phyloP scores from a whole-genome alignment of 345 rosid species.

The Limnanthes douglasii region DNA sequence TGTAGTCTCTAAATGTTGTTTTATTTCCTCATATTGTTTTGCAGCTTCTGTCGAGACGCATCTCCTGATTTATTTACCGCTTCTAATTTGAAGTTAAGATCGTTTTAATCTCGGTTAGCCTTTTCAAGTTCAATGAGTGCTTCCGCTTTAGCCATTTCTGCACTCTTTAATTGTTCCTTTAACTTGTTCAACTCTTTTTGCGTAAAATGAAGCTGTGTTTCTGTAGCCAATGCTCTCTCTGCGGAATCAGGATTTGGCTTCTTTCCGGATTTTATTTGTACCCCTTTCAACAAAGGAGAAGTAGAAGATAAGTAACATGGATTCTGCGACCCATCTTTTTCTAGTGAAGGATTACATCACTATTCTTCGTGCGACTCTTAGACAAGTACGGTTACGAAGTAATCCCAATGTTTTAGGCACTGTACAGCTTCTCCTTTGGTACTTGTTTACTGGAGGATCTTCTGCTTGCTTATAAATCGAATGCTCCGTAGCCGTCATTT shows the following conservation, averaged over 20 bases:
- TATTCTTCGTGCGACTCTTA: conserved; percentile 26
- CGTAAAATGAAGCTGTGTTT: conserved; percentile 75
- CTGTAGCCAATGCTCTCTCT: conserved; percentile 74
- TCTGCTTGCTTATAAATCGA: no score
- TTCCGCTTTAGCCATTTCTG: conserved; percentile 52
- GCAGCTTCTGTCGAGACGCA: no score
- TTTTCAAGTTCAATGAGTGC: conserved; percentile 70
- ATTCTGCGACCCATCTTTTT: conserved; percentile 37
- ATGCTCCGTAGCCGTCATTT: no score
- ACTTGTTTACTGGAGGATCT: no score
- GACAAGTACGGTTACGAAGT: conserved; percentile 27
- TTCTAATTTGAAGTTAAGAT: conserved; percentile 43
- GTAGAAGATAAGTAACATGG: no score
- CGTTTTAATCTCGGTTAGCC: conserved; percentile 52
- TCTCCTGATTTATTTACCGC: conserved; percentile 21
- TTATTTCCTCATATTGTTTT: no score
- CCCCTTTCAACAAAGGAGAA: no score
- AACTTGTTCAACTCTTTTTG: conserved; percentile 66
- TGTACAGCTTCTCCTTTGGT: no score
- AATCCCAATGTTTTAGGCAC: conserved; percentile 17
- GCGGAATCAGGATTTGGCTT: no score
- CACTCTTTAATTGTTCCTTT: conserved; percentile 61
- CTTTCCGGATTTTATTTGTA: no score
- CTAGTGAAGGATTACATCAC: conserved; percentile 40
- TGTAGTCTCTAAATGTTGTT: conserved; percentile 35